A percentile compares a stretch with the other conserved stretches of the same genome.
Evolutionary conservation across 495 filamentous ascomycete species (phyloP).

Genomic region (Podospora pseudocomata): DNA sequence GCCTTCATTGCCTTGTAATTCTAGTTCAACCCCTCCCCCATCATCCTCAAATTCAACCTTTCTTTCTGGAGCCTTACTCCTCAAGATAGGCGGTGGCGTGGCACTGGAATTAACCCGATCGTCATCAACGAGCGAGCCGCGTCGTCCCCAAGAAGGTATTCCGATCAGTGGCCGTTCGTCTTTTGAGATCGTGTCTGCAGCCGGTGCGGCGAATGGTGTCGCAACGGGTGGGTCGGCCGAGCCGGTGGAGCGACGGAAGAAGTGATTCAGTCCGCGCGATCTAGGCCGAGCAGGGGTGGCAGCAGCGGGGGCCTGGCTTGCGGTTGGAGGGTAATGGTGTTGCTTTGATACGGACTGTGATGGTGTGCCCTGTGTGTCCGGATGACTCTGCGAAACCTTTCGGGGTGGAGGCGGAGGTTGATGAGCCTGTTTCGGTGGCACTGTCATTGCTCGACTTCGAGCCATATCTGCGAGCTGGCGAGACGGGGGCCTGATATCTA

Average conservation of each 20-base stretch:
- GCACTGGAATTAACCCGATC: slow-evolving; percentile 34
- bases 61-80: slow-evolving; percentile 31
- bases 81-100: slow-evolving; percentile 46
- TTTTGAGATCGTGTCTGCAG: slow-evolving; percentile 35
- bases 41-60: slow-evolving; percentile 23
- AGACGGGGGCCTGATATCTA: slow-evolving; percentile 25
- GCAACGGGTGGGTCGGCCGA: slow-evolving; percentile 22
- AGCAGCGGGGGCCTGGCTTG: slow-evolving; percentile 26
- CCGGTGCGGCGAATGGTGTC: slow-evolving; percentile 31
- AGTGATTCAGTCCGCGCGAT: slow-evolving; percentile 38
- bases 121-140: slow-evolving; percentile 28
- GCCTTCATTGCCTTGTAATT: slow-evolving; percentile 8
- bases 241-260: slow-evolving; percentile 40
- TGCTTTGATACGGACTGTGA: slow-evolving; percentile 29
- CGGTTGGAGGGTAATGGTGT: slow-evolving; percentile 46
- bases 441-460: slow-evolving; percentile 29
- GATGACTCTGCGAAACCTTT: background rate
- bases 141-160: slow-evolving; percentile 30
- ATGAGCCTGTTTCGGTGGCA: slow-evolving; percentile 30
- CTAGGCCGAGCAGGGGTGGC: slow-evolving; percentile 23
- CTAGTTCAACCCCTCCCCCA: slow-evolving; percentile 24
- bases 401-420: slow-evolving; percentile 20
- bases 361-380: slow-evolving; percentile 13
- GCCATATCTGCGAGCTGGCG: slow-evolving; percentile 16
- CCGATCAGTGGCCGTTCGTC: slow-evolving; percentile 24